Evolutionary conservation across 495 filamentous ascomycete species (phyloP).

Genomic region (Aspergillus hancockii): DNA sequence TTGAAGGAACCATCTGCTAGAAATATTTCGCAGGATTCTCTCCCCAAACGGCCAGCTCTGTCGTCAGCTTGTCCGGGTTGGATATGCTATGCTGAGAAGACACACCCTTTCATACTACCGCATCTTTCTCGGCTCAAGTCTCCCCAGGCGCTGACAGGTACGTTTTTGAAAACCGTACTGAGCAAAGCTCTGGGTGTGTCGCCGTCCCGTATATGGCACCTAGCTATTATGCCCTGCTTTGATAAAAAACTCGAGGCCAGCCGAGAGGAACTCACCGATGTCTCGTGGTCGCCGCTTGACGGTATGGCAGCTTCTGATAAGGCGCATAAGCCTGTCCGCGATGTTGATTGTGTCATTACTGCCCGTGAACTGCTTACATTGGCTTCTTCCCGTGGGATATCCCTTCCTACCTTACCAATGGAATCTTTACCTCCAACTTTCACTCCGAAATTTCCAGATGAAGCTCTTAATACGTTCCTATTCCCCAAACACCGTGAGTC

Average conservation of each 20-base stretch:
- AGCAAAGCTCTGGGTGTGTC: slow-evolving; percentile 67
- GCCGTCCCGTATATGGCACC: slow-evolving; percentile 85
- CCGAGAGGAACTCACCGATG: slow-evolving; percentile 84
- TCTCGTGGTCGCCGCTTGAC: slow-evolving; percentile 57
- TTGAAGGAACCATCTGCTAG: slow-evolving; percentile 24
- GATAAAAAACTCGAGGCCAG: slow-evolving; percentile 98
- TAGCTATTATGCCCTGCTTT: slow-evolving; percentile 97
- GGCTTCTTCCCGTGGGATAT: slow-evolving; percentile 72
- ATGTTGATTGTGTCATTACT: slow-evolving; percentile 98
- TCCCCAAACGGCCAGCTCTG: slow-evolving; percentile 71
- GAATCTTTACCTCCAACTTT: slow-evolving; percentile 42
- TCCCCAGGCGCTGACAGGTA: slow-evolving; percentile 88
- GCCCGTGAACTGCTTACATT: slow-evolving; percentile 88
- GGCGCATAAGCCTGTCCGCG: slow-evolving; percentile 61
- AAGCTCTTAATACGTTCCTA: slow-evolving; percentile 66
- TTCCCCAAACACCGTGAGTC: slow-evolving; percentile 43
- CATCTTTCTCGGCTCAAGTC: slow-evolving; percentile 91
- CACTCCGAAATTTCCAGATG: slow-evolving; percentile 64
- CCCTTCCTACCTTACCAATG: slow-evolving; percentile 68
- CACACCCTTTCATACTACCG: slow-evolving; percentile 87
- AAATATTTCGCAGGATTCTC: slow-evolving; percentile 18
- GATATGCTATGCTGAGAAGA: slow-evolving; percentile 99
- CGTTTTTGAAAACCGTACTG: slow-evolving; percentile 81
- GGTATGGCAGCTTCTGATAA: slow-evolving; percentile 24
- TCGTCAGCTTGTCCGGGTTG: slow-evolving; percentile 94